Percentiles rank a stretch among this genome's conserved stretches.
Conservation (phyloP, 805 yeast genomes). For the Candida golubevii region DNA sequence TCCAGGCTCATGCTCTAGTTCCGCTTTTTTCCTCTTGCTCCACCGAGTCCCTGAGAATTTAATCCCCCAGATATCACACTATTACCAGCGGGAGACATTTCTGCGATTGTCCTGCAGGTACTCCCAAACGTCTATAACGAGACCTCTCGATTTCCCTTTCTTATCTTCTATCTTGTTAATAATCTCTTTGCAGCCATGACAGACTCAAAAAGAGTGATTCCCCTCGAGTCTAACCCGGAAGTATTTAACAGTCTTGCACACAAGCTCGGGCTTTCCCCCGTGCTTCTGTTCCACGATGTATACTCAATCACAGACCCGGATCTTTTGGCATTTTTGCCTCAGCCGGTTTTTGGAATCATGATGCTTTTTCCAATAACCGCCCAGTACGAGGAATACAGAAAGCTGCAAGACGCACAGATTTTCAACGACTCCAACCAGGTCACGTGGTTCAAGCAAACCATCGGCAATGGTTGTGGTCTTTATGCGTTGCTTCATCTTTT, state of each 20-base stretch:
- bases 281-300: constrained; percentile 69
- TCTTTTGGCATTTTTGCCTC: constrained; percentile 72
- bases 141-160: too few species aligned
- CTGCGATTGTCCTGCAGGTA: too few species aligned
- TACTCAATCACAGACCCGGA: constrained; percentile 83
- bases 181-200: constrained; percentile 6
- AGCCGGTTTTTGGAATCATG: constrained; percentile 74
- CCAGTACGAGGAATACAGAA: constrained; percentile 51
- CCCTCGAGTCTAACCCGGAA: constrained; percentile 87
- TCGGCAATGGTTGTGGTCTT: constrained; percentile 89
- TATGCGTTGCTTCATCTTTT: constrained; percentile 74
- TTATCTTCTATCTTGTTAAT: too few species aligned
- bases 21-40: neutral
- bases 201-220: constrained; percentile 49
- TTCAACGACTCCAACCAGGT: constrained; percentile 33
- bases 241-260: constrained; percentile 69
- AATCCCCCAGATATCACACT: too few species aligned
- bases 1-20: too few species aligned
- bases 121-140: too few species aligned
- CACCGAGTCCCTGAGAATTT: too few species aligned
- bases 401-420: constrained; percentile 32
- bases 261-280: constrained; percentile 60
- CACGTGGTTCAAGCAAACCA: constrained; percentile 81
- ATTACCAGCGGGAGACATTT: too few species aligned
- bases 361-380: constrained; percentile 76